These are phyloP conservation scores for Fragosphaeria purpurea DNA, from an alignment of 2,329 filamentous ascomycete species.

Conservation along the genomic window DNA sequence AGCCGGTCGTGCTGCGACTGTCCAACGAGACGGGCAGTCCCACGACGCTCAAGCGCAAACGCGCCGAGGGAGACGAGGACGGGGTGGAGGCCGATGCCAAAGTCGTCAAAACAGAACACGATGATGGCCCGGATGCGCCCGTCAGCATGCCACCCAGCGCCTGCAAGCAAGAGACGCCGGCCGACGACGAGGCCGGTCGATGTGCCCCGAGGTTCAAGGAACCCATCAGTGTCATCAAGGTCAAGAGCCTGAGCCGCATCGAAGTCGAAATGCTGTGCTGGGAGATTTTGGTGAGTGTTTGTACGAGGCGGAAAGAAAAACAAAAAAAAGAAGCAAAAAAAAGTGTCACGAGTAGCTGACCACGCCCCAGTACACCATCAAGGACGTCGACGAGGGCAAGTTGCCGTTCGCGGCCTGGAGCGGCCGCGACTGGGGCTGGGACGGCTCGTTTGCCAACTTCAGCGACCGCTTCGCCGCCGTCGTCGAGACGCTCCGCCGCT, in stretches of 20 bases:
- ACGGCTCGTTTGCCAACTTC: slow-evolving; percentile 8
- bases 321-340: background rate
- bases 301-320: too few species aligned
- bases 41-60: background rate
- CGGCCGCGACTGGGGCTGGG: slow-evolving; percentile 14
- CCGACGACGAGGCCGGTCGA: background rate
- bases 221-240: slow-evolving; percentile 12
- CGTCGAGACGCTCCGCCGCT: slow-evolving; percentile 7
- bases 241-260: slow-evolving; percentile 11
- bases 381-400: slow-evolving; percentile 10
- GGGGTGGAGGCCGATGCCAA: background rate
- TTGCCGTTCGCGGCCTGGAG: slow-evolving; percentile 12
- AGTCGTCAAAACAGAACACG: background rate
- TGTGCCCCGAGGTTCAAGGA: slow-evolving; percentile 6
- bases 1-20: background rate
- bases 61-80: background rate
- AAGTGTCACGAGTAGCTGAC: background rate
- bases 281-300: slow-evolving; percentile 9
- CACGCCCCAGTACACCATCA: slow-evolving; percentile 2
- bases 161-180: background rate
- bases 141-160: too few species aligned
- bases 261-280: slow-evolving; percentile 15
- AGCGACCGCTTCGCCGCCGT: slow-evolving; percentile 11
- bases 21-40: background rate
- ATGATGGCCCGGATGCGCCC: background rate